Evolutionary conservation across 345 rosid genomes (phyloP).

Genomic region (Citrus trifoliata): DNA sequence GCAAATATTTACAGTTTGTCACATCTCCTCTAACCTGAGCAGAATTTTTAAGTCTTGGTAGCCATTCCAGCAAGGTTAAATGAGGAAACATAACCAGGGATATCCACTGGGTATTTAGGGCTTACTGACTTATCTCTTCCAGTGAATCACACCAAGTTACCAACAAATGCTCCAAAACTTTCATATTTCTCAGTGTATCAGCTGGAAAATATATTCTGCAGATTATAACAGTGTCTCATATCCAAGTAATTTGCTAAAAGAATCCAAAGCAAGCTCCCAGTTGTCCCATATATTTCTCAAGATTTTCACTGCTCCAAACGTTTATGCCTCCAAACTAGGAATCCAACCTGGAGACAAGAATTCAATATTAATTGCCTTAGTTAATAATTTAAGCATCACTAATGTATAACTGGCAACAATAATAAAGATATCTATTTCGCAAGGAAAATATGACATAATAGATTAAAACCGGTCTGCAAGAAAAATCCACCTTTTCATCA

Average conservation of each 20-base stretch:
- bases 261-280: neutral
- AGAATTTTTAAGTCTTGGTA: slow-evolving; percentile 12
- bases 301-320: neutral
- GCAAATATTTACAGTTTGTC: no score
- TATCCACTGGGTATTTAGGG: no score
- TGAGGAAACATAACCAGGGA: slow-evolving; percentile 10
- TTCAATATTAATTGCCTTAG: no score
- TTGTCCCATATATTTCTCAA: neutral
- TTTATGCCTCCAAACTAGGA: neutral
- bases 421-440: no score
- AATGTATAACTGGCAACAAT: no score
- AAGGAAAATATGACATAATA: no score
- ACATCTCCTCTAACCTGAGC: neutral
- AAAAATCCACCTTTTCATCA: neutral
- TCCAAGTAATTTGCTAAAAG: neutral
- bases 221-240: neutral
- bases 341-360: neutral
- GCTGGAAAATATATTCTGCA: neutral
- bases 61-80: neutral
- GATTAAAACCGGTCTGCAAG: neutral
- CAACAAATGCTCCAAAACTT: neutral
- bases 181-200: neutral
- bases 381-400: no score
- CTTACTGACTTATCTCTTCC: neutral
- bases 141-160: neutral